phyloP scores from a whole-genome alignment of 176 grass and related monocot genomes.

The Juncus inflexus region DNA sequence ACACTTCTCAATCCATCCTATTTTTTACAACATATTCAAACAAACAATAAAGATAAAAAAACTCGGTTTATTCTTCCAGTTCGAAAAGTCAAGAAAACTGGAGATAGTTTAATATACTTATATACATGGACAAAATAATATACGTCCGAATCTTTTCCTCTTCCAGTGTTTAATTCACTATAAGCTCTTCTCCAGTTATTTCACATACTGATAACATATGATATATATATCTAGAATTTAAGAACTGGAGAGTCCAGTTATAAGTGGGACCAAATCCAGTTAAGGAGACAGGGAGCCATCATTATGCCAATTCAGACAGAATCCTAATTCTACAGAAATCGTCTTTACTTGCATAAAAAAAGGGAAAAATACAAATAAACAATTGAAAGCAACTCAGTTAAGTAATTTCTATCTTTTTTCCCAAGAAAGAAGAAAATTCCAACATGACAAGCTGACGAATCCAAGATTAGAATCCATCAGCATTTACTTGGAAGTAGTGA shows the following conservation, averaged over 20 bases:
- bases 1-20: too few relatives aligned
- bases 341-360: not conserved
- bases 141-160: slow-evolving; percentile 6
- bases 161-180: not conserved
- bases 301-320: slow-evolving; percentile 6
- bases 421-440: slow-evolving; percentile 10
- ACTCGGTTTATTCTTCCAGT: too few relatives aligned
- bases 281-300: not conserved
- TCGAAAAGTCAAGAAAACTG: too few relatives aligned
- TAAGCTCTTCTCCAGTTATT: not conserved
- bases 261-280: not conserved
- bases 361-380: not conserved
- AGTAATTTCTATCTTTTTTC: slow-evolving; percentile 4
- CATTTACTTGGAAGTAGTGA: not conserved
- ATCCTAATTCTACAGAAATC: slow-evolving; percentile 20
- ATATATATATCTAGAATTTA: not conserved
- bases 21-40: too few relatives aligned
- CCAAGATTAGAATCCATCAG: not conserved
- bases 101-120: too few relatives aligned
- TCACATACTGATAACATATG: not conserved
- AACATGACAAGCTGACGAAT: not conserved
- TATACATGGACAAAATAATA: not conserved
- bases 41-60: too few relatives aligned
- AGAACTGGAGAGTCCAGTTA: not conserved
- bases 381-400: not conserved